Evolutionary conservation across 1,139 yeast species (phyloP), one percentile per base, ranked within the genome.

Genomic region (Saccharomyces hybrid): DNA sequence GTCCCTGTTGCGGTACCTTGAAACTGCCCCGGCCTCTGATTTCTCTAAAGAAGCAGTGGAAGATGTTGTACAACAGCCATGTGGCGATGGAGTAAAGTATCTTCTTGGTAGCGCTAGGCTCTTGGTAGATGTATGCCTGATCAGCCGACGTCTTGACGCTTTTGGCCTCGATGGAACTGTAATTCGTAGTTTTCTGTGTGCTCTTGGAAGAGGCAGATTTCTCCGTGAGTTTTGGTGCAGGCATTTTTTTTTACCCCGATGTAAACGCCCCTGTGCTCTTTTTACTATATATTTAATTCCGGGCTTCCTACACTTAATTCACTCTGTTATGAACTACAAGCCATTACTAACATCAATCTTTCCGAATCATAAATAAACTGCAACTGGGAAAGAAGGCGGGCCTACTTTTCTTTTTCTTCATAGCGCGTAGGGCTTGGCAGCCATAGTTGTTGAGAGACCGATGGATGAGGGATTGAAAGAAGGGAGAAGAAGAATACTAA

Each of bases 1-100:
- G 95, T 0, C 96, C 97, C 13, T 59, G 60, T 11, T 56, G 61
- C 3, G 99, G 98, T 55, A 93, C 80, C 54, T 91, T 77, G 73
- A 84, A 91, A 0, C 96, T 95, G 3, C 97, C 97, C 57, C 99
- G 78, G 3, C 96, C 85, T 57, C 91, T 77, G 60, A 91, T 87
- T 66, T 91, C 96, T 59, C 98, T 75, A 71, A 93, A 93, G 74
- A 93, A 93, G 57, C 80, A 73, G 58, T 76, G 76, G 59, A 81
- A 77, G 8, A 79, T 74, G 48, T 62, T 56, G 5, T 66, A 61
- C 52, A 81, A 73, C 28, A 76, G 51, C 82, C 83, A 80, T 47
- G 79, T 62, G 38, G 80, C 65, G 32, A 79, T 60, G 63, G 81
- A 84, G 61, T 79, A 81, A 50, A 76, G 65, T 50, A 73, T 59